Evolutionary conservation across 2,329 filamentous ascomycete species (phyloP), one percentile per base, ranked within the genome.

Genomic region (Cytospora leucostoma): DNA sequence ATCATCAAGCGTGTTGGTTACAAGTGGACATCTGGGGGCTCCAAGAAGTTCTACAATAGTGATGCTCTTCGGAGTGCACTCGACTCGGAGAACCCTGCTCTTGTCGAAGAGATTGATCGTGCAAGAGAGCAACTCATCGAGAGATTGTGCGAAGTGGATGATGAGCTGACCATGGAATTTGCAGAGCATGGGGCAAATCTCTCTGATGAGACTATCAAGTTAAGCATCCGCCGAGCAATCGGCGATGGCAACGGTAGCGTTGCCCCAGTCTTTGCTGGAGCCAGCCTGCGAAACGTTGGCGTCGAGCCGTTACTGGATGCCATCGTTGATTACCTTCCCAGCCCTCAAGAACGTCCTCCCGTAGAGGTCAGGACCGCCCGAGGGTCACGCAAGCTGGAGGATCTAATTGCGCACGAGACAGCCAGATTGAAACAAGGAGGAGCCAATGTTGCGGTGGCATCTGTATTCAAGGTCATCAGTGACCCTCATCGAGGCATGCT

Each of bases 381-480:
- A 44, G 78, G 84, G n/a, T 80, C 82, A 0, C 77, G 89, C 2
- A 69, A 71, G 33, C 69, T 81, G 17, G 69, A 72, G 32, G 69
- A 80, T 2, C 71, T 82, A 7, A 72, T 86, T 17, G 68, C 73
- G 21, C 65, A 70, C 19, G 61, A 69, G 10, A 63, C 68, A 33
- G 51, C 44, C 12, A 65, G 59, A 21, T 59, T 66, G 1, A 74
- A 76, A 32, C 75, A 75, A 32, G 79, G 79, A 65, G 74, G 74
- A 27, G 67, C 73, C 11, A 67, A 67, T 58, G 76, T 79, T 10
- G 78, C 82, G 7, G 77, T 86, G 3, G 83, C 86, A 33, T 91
- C 89, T 17, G 85, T 98, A 1, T 99, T 98, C 84, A 99, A 99
- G 76, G 95, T 98, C 7, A 92, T 95, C 67, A 90, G 94, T 68